Percentiles rank a stretch among this genome's conserved stretches.
These are phyloP conservation scores for Durusdinium trenchii DNA, from an alignment of 73 alveolate species.

Conservation along the genomic window DNA sequence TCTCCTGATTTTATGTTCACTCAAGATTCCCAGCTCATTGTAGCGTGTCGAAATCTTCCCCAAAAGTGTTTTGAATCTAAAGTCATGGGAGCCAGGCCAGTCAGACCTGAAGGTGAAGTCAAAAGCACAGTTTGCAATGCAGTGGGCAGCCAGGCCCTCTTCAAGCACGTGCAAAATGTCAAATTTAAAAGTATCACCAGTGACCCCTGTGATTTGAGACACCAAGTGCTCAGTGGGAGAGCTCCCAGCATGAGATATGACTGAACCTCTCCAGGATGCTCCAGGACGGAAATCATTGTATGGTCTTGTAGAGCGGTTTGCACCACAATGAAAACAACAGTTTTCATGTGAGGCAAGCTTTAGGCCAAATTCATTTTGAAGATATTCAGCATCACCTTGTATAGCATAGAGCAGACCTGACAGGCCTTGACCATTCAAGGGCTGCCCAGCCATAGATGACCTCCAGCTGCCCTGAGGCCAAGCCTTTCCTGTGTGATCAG, in stretches of 20 bases:
- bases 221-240: constrained; percentile 6
- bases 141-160: background rate
- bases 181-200: background rate
- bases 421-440: background rate
- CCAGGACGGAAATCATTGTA: constrained; percentile 19
- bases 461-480: constrained; percentile 12
- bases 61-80: background rate
- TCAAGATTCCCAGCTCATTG: background rate
- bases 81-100: constrained; percentile 14
- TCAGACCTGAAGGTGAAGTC: background rate
- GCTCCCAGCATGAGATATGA: background rate
- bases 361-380: background rate
- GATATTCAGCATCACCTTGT: background rate
- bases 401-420: background rate
- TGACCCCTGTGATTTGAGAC: background rate
- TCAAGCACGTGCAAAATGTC: background rate
- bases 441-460: constrained; percentile 1
- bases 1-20: background rate
- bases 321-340: background rate
- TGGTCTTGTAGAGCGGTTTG: background rate
- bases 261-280: background rate
- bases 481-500: background rate
- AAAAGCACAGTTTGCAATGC: background rate
- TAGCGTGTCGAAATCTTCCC: background rate
- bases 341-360: background rate